phyloP scores from a whole-genome alignment of 441 rosid genomes.

The Capsella rubella region DNA sequence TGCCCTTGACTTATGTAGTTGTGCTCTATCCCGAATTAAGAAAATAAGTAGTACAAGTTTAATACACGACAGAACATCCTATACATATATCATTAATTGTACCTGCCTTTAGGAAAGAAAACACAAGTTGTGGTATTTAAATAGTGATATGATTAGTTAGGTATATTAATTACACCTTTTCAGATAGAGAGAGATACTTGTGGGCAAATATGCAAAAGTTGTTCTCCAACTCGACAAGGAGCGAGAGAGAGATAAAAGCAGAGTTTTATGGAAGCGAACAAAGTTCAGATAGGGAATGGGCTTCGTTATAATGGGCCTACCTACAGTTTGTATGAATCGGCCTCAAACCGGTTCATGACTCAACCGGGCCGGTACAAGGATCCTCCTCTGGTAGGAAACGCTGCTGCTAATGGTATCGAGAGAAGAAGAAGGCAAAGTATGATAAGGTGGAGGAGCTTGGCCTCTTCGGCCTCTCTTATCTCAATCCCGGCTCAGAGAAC shows the following conservation, averaged over 20 bases:
- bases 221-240: no score
- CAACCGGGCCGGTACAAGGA: constrained; percentile 2
- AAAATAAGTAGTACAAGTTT: background rate
- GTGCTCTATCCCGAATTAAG: background rate
- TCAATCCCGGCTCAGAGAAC: constrained; percentile 19
- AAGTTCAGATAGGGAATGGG: no score
- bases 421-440: no score
- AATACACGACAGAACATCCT: background rate
- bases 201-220: no score
- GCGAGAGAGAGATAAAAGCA: no score
- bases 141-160: background rate
- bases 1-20: background rate
- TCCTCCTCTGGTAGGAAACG: no score
- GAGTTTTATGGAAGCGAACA: no score
- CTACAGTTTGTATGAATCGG: no score
- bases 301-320: no score
- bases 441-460: constrained; percentile 30
- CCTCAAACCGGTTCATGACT: background rate
- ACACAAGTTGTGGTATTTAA: background rate
- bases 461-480: constrained; percentile 21
- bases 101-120: background rate
- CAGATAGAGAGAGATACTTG: no score
- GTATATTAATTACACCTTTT: no score
- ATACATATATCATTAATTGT: background rate
- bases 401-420: no score